phyloP scores from a whole-genome alignment of 2,329 filamentous ascomycete species.

The Penicillium italicum region DNA sequence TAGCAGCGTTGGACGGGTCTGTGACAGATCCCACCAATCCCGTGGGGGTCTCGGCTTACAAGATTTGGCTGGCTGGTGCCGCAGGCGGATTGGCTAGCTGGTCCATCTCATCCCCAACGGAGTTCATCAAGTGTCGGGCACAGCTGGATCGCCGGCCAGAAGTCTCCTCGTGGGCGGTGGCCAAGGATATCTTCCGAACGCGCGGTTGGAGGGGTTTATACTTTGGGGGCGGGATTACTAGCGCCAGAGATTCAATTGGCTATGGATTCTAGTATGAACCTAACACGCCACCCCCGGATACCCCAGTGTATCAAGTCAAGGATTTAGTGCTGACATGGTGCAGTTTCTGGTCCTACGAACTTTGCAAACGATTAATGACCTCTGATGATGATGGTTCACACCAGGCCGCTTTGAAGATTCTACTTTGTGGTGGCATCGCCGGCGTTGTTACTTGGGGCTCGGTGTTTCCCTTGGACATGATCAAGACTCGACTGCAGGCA shows the following conservation, averaged over 20 bases:
- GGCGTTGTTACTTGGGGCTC: conserved; percentile 86
- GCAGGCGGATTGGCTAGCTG: conserved; percentile 80
- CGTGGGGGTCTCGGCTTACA: conserved; percentile 53
- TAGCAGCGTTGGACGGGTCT: conserved; percentile 55
- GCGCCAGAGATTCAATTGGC: conserved; percentile 79
- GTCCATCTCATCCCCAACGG: conserved; percentile 80
- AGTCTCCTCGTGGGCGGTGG: conserved; percentile 61
- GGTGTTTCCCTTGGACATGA: conserved; percentile 84
- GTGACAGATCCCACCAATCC: conserved; percentile 45
- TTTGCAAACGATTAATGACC: conserved; percentile 60
- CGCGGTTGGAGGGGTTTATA: conserved; percentile 70
- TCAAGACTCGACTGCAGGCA: conserved; percentile 89
- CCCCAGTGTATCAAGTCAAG: conserved; percentile 9
- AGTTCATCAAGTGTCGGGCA: conserved; percentile 84
- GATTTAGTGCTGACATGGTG: neutral
- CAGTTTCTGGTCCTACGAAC: conserved; percentile 85
- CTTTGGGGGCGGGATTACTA: conserved; percentile 75
- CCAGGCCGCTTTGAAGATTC: conserved; percentile 57
- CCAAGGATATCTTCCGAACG: conserved; percentile 56
- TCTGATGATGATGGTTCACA: conserved; percentile 46
- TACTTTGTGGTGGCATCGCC: conserved; percentile 82
- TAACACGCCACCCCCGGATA: conserved; percentile 8
- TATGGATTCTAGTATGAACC: conserved; percentile 80
- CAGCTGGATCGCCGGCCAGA: conserved; percentile 57
- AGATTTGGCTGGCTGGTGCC: conserved; percentile 76